Evolutionary conservation across 2,329 filamentous ascomycete species (phyloP), one percentile per base, ranked within the genome.

Genomic region (Botrytis hyacinthi): DNA sequence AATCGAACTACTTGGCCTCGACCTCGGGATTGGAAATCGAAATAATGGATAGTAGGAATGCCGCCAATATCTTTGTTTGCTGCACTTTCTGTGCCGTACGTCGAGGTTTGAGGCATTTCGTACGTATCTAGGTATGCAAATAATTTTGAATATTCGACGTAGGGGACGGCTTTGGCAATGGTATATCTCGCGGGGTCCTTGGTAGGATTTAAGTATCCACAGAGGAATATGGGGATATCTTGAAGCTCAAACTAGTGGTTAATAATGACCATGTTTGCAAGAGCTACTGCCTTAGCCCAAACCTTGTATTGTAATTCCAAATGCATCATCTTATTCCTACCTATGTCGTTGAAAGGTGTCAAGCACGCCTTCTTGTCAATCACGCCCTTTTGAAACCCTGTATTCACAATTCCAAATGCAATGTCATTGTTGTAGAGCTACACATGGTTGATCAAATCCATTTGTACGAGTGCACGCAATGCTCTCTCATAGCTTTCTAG

Each of bases 61-160:
- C 80, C 80, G n/a, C 80, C 79, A 60, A 81, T 80, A 59, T 78
- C 78, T 48, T 78, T 75, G 75, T 81, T 81, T 61, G 76, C 77
- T 35, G 76, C 74, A 72, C 76, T 73, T 35, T 78, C 74, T 12
- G 75, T 77, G 72, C 78, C 77, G 69, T 76, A 73, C 8, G 69
- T 46, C 2, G 57, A 70, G 22, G 57, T 40, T 46, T 35, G 51
- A 61, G 68, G 68, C 57, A 70, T 70, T 37, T 61, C 44, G 32
- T 40, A 54, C 22, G 26, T 40, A 54, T 29, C 22, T 40, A 54
- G 26, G 12, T n/a, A 20, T 37, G 46, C 37, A 37, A 51, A 40
- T 67, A n/a, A 18, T n/a, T n/a, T 67, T 32, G 46, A 4, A 40
- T 29, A 26, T 37, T 29, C 35, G 14, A 22, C 6, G 22, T n/a